phyloP scores from a whole-genome alignment of 2,329 filamentous ascomycete genomes.

The Fusarium sp. region DNA sequence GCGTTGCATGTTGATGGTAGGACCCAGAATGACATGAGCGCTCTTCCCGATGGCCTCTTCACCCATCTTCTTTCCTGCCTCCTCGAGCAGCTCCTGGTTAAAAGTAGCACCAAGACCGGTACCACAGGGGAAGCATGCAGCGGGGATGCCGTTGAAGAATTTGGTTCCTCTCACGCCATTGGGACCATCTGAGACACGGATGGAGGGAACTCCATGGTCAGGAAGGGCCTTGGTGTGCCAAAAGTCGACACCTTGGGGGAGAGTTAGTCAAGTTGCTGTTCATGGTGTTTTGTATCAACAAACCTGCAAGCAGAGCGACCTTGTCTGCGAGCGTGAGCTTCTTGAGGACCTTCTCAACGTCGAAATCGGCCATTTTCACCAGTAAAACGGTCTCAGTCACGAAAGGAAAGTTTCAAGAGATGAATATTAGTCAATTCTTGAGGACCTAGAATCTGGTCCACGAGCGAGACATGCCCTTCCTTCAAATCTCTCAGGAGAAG shows the following conservation, averaged over 20 bases:
- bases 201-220: constrained; percentile 69
- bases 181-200: constrained; percentile 75
- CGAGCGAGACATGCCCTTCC: constrained; percentile 1
- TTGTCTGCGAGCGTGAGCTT: constrained; percentile 65
- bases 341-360: constrained; percentile 64
- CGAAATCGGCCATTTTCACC: constrained; percentile 59
- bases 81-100: constrained; percentile 62
- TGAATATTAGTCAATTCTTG: constrained; percentile 15
- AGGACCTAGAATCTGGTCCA: not conserved
- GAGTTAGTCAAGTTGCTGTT: not conserved
- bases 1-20: constrained; percentile 72
- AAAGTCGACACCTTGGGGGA: constrained; percentile 67
- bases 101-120: constrained; percentile 68
- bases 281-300: constrained; percentile 15
- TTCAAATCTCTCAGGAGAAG: not conserved
- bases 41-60: constrained; percentile 66
- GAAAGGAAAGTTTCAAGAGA: not conserved
- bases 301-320: constrained; percentile 63
- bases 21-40: constrained; percentile 68
- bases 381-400: not conserved
- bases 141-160: constrained; percentile 72
- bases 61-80: constrained; percentile 63
- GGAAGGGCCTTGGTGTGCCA: constrained; percentile 75
- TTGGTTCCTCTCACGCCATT: constrained; percentile 75
- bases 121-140: constrained; percentile 71